Evolutionary conservation across 2,329 filamentous ascomycete genomes (phyloP).

Genomic region (Diplocarpon mali): DNA sequence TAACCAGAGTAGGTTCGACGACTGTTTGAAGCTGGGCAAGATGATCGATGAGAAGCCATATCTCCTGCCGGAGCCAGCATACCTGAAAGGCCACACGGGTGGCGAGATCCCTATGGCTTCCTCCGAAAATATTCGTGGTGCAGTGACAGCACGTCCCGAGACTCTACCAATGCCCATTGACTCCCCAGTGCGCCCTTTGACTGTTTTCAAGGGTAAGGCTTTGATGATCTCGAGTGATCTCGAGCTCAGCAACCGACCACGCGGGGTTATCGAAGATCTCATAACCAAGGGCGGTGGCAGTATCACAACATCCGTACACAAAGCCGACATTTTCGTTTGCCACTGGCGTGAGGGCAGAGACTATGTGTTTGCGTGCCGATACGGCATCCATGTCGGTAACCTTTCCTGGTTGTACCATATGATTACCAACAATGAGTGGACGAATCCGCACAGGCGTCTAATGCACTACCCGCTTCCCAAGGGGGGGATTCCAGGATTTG

Average conservation of each 20-base stretch:
- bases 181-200: constrained; percentile 41
- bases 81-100: constrained; percentile 50
- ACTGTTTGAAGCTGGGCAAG: constrained; percentile 86
- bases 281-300: constrained; percentile 61
- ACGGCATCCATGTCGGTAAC: constrained; percentile 78
- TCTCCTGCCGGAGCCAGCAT: constrained; percentile 72
- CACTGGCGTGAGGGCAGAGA: constrained; percentile 73
- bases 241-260: constrained; percentile 54
- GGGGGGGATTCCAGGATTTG: constrained; percentile 68
- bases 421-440: constrained; percentile 82
- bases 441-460: constrained; percentile 68
- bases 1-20: constrained; percentile 66
- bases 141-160: constrained; percentile 42
- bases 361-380: constrained; percentile 66
- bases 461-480: constrained; percentile 83
- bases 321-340: constrained; percentile 77
- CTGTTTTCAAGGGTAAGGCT: constrained; percentile 67
- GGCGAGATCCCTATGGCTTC: constrained; percentile 44
- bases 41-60: constrained; percentile 86
- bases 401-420: constrained; percentile 89
- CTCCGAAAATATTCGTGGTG: constrained; percentile 55
- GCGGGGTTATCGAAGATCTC: constrained; percentile 56
- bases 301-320: constrained; percentile 51
- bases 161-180: constrained; percentile 33
- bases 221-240: constrained; percentile 71